Evolutionary conservation across 2,329 filamentous ascomycete genomes (phyloP), one percentile per base, ranked within the genome.

Genomic region (Fusarium brachygibbosum): DNA sequence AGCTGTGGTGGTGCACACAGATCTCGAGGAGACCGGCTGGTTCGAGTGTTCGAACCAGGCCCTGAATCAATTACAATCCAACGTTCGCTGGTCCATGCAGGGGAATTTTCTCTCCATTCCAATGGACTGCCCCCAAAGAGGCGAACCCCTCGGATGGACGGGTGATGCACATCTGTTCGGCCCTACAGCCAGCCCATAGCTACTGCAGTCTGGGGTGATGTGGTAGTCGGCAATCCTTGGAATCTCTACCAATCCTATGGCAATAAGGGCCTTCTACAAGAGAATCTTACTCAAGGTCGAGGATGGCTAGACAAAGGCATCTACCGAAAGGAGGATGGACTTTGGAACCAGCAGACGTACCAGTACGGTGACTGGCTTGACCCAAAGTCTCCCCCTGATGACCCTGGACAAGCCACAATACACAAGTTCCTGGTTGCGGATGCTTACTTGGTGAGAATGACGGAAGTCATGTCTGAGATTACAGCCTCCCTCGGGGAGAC

Each of bases 61-160:
- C 5, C 66, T 90, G 28, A 89, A 88, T 67, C 77, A 83, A 45
- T 80, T 90, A 6, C 83, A 89, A 65, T 55, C 80, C 2, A 90
- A 90, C 55, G 84, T 21, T 0, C 71, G 79, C 17, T 89, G 87
- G 87, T 82, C 82, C 12, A 87, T 88, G 83, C 82, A 82, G 28
- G 86, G 86, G 0, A 90, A 89, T 68, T 88, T 89, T 66, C 61
- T 88, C 8, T 82, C 81, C 1, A 76, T 89, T 0, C 86, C 86
- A 0, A 89, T 86, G 0, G 87, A 90, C 68, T 88, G 85, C 64
- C 86, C 86, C 0, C 84, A 87, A 66, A 78, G 85, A 4, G 84
- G 88, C 48, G 85, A 88, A 75, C 79, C 85, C 0, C 74, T 87
- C 14, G 83, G 84, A 10, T 86, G 86, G 87, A 85, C 82, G 0